Evolutionary conservation across 495 filamentous ascomycete species (phyloP), one percentile per base, ranked within the genome.

Genomic region (Hyaloscypha variabilis): DNA sequence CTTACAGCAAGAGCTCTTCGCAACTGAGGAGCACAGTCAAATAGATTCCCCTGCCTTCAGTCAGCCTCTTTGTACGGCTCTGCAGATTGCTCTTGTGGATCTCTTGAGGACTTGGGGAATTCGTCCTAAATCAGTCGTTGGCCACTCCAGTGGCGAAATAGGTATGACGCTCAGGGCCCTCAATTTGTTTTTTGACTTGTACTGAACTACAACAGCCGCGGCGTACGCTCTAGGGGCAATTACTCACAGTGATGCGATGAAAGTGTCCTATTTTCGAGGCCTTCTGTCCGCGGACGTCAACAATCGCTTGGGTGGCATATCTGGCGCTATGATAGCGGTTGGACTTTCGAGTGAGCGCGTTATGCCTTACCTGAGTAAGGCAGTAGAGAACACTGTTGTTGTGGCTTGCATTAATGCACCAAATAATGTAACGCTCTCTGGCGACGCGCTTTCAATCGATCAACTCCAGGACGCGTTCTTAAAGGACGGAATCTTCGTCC

Each of bases 51-150:
- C 82, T 2, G 70, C 79, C 70, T 79, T 82, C 66, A 81, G 80
- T 25, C 83, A 85, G 64, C 78, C 82, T 23, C 72, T 82, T 55
- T 88, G 80, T 66, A 83, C 77, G 17, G 81, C 82, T 14, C 72
- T 86, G 2, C 83, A 86, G 65, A 67, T 86, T 8, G 81, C 82
- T 2, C 62, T 90, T 57, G 80, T 83, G 0, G 81, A 85, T 39
- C 73, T 90, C 2, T 19, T 42, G 8, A 6, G 14, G 3, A 8
- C 39, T 8, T 42, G 4, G 39, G 13, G 39, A 8, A 42, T 42
- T 13, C 13, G 2, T 3, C 39, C 39, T 13, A 8, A 6, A 2
- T 8, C 39, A 42, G 39, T 42, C 8, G 39, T 42, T 14, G 39
- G 39, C 8, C 39, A 42, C 19, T 42, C 39, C 4, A 8, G 6